These are phyloP conservation scores for Puccinia hordei DNA, from an alignment of 1,284 basidiomycete genomes.

Conservation along the genomic window DNA sequence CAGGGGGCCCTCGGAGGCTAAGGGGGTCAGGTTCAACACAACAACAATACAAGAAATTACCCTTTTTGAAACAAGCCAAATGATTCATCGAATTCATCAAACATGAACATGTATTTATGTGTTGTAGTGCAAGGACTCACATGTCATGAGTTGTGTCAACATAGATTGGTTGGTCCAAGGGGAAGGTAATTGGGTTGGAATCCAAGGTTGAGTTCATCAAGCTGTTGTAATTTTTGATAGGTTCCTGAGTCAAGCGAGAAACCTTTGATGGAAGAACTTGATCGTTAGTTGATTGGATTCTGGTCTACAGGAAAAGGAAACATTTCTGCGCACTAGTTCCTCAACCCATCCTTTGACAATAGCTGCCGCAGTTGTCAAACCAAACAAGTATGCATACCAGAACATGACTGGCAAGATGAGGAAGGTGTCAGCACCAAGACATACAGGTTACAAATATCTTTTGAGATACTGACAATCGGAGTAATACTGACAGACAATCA, in stretches of 20 bases:
- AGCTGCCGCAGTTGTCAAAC: slow-evolving; percentile 60
- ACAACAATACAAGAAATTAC: slow-evolving; percentile 60
- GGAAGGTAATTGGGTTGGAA: slow-evolving; percentile 72
- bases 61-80: background rate
- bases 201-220: slow-evolving; percentile 78
- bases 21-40: slow-evolving; percentile 69
- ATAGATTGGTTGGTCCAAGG: slow-evolving; percentile 75
- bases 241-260: slow-evolving; percentile 74
- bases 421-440: background rate
- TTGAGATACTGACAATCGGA: slow-evolving; percentile 55
- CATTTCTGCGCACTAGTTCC: slow-evolving; percentile 57
- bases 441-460: background rate
- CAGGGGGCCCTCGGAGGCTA: slow-evolving; percentile 70
- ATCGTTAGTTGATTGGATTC: slow-evolving; percentile 23
- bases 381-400: slow-evolving; percentile 54
- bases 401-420: slow-evolving; percentile 31
- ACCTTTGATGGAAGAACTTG: slow-evolving; percentile 61
- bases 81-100: background rate
- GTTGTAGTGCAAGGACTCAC: slow-evolving; percentile 15
- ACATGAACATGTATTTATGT: background rate
- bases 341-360: slow-evolving; percentile 62
- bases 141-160: slow-evolving; percentile 79
- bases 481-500: slow-evolving; percentile 55
- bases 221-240: slow-evolving; percentile 69
- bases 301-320: slow-evolving; percentile 58